Evolutionary conservation across 805 yeast species (phyloP).

Genomic region (Lipomyces orientalis): DNA sequence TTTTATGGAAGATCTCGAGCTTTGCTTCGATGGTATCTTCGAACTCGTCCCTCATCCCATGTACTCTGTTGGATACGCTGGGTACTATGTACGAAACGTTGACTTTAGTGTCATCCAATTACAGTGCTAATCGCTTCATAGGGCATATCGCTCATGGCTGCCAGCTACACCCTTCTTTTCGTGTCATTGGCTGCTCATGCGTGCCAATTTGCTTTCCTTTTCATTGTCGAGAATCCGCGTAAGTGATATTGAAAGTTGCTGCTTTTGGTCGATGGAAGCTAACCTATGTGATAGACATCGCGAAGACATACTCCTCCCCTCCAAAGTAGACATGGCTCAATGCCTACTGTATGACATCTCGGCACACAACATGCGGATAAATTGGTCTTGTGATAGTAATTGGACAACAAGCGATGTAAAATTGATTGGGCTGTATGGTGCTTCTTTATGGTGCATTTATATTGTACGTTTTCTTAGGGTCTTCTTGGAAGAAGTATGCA

Average conservation of each 20-base stretch:
- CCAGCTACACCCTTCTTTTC: constrained; percentile 70
- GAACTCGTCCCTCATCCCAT: constrained; percentile 91
- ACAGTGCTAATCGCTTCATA: neutral
- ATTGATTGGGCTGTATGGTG: neutral
- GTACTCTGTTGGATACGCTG: constrained; percentile 89
- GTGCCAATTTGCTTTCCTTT: constrained; percentile 74
- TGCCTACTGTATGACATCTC: neutral
- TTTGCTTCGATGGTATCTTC: constrained; percentile 86
- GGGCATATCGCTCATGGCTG: constrained; percentile 78
- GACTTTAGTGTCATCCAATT: neutral
- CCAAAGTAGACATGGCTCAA: constrained; percentile 15
- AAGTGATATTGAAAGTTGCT: constrained; percentile 45
- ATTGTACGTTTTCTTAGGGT: neutral
- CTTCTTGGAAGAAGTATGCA: neutral
- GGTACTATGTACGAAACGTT: constrained; percentile 58
- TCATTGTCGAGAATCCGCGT: constrained; percentile 82
- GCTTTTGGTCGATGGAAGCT: neutral
- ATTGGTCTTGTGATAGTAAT: neutral
- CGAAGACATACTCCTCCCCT: constrained; percentile 60
- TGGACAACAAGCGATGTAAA: neutral
- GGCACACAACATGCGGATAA: neutral
- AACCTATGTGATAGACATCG: constrained; percentile 41
- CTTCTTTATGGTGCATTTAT: neutral
- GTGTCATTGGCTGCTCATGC: constrained; percentile 79
- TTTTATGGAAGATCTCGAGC: constrained; percentile 70